Evolutionary conservation across 2,329 filamentous ascomycete species (phyloP), one percentile per base, ranked within the genome.

Genomic region (Emericellopsis cladophorae): DNA sequence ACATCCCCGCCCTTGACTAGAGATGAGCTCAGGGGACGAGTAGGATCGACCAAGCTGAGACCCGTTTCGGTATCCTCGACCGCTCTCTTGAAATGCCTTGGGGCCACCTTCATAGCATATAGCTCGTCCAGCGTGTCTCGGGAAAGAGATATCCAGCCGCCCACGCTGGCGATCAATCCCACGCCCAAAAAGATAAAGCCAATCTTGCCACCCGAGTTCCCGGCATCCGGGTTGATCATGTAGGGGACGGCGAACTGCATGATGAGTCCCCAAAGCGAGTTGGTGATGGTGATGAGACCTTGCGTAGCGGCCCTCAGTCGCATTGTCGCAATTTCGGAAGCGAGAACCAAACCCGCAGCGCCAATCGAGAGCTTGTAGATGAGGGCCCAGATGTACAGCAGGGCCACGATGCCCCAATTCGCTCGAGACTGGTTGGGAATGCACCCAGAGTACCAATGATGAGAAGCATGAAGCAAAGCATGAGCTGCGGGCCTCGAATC

Each of bases 221-320:
- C 61, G 3, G 49, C 48, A 5, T 49, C 54, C 0, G 55, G 51
- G 31, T 58, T 57, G 35, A 55, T 55, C 41, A 58, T 63, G 42
- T 72, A 74, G 0, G 72, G 70, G 1, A 74, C 49, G 2, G 61
- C 59, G 26, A 74, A 57, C 0, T 61, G 61, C 42, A 70, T 65
- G 38, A 64, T 51, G 4, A 63, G 48, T 2, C 55, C 56, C 51
- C 50, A 51, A 8, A 49, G 37, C 2, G 45, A 47, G 31, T 57
- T 53, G 23, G 44, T 52, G 31, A 59, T 53, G 7, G 53, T 58
- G 10, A 57, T 46, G 6, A 58, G 45, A 10, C 45, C 52, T 41
- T 55, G 56, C 12, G 56, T 58, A 1, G 48, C 45, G 24, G 53
- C 48, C 12, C 59, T 46, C 7, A 62, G 49, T 12, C 52, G 49